These are phyloP conservation scores for Leucogyrophana mollusca DNA, from an alignment of 768 basidiomycete species.

Conservation along the genomic window DNA sequence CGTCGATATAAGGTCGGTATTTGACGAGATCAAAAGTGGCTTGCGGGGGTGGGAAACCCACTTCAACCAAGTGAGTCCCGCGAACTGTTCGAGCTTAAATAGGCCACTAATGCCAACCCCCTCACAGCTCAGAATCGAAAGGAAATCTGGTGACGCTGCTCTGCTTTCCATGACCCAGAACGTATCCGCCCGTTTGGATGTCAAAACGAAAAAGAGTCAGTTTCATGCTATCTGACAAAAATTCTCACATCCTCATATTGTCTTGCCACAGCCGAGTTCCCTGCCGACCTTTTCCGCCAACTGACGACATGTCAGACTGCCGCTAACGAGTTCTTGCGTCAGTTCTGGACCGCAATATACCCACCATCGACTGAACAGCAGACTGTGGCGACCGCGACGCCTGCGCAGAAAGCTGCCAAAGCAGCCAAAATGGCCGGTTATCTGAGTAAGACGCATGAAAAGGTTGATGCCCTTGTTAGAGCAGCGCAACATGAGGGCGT, in stretches of 20 bases:
- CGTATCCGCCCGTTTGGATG: constrained; percentile 69
- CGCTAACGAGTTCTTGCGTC: constrained; percentile 93
- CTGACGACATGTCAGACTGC: constrained; percentile 91
- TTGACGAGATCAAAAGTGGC: constrained; percentile 46
- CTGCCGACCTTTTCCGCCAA: constrained; percentile 73
- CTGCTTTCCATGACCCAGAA: constrained; percentile 76
- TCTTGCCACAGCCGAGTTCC: constrained; percentile 63
- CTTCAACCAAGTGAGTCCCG: constrained; percentile 52
- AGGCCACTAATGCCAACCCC: not conserved
- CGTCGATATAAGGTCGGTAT: constrained; percentile 45
- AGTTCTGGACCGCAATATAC: constrained; percentile 90
- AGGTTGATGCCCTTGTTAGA: constrained; percentile 75
- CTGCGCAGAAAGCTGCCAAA: constrained; percentile 72
- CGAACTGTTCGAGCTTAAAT: not conserved
- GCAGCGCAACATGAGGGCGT: constrained; percentile 58
- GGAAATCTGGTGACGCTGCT: constrained; percentile 66
- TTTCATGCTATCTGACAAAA: not conserved
- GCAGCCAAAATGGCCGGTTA: constrained; percentile 88
- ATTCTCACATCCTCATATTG: not conserved
- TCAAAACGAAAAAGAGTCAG: constrained; percentile 63
- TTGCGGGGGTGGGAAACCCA: constrained; percentile 56
- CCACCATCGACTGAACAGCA: constrained; percentile 65
- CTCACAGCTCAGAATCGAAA: constrained; percentile 63
- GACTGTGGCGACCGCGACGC: constrained; percentile 48
- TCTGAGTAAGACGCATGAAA: constrained; percentile 75